Conservation (phyloP, 1,139 yeast genomes). For the Kurtzmaniella natalensis region DNA sequence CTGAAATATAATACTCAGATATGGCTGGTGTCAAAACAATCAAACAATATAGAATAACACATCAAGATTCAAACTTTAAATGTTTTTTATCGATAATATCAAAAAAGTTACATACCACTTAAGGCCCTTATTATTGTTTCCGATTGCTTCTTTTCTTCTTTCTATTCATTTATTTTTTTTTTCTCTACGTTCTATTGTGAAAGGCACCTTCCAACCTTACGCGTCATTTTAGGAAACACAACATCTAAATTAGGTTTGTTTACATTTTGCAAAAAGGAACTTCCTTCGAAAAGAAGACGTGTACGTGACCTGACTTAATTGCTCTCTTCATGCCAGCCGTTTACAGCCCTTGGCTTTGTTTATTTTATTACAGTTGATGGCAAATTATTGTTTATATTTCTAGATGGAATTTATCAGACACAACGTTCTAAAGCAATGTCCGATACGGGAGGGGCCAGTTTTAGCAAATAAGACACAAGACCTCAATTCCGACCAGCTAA, state of each 20-base stretch:
- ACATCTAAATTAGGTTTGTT: conserved; percentile 7
- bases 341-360: too few species aligned
- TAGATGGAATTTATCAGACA: too few species aligned
- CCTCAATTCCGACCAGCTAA: too few species aligned
- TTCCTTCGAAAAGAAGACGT: conserved; percentile 5
- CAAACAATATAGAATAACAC: too few species aligned
- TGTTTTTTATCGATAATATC: background rate
- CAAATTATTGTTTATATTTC: too few species aligned
- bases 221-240: conserved; percentile 1
- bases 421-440: too few species aligned
- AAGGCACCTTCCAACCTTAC: background rate
- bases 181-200: background rate
- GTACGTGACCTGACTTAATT: conserved; percentile 4
- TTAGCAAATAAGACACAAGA: too few species aligned
- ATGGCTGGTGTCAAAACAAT: too few species aligned
- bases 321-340: too few species aligned
- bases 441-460: too few species aligned
- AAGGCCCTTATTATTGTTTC: background rate
- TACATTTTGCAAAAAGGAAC: conserved; percentile 4
- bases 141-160: background rate
- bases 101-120: background rate
- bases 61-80: background rate
- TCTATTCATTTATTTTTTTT: background rate
- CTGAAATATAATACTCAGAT: too few species aligned
- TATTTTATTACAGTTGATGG: too few species aligned